Evolutionary conservation across 495 filamentous ascomycete species (phyloP).

Genomic region (Friedmanniomyces simplex): DNA sequence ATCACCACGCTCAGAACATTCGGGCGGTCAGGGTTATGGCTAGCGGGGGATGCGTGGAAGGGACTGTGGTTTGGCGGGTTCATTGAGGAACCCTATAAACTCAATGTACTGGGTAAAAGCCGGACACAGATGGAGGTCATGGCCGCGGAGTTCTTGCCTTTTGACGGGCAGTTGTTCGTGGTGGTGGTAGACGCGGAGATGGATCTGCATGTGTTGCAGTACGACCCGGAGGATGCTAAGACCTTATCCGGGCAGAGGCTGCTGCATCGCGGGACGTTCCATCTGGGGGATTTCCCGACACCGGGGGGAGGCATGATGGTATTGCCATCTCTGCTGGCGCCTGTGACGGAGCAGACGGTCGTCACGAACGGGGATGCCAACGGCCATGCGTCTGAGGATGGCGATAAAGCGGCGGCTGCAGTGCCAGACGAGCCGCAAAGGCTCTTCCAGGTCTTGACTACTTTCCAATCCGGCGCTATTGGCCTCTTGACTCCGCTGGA

Average conservation of each 20-base stretch:
- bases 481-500: slow-evolving; percentile 66
- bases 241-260: slow-evolving; percentile 80
- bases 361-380: slow-evolving; percentile 28
- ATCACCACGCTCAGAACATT: slow-evolving; percentile 73
- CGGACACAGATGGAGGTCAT: slow-evolving; percentile 63
- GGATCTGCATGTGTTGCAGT: slow-evolving; percentile 80
- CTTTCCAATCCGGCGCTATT: slow-evolving; percentile 62
- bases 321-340: slow-evolving; percentile 49
- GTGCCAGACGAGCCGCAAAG: slow-evolving; percentile 19
- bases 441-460: slow-evolving; percentile 57
- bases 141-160: slow-evolving; percentile 78
- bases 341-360: slow-evolving; percentile 15
- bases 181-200: slow-evolving; percentile 75
- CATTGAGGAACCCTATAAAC: slow-evolving; percentile 77
- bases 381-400: slow-evolving; percentile 27
- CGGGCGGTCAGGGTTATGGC: slow-evolving; percentile 66
- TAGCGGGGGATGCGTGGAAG: slow-evolving; percentile 82
- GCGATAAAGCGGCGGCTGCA: slow-evolving; percentile 35
- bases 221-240: slow-evolving; percentile 94
- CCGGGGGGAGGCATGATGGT: slow-evolving; percentile 47
- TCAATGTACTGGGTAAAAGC: slow-evolving; percentile 87
- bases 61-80: slow-evolving; percentile 93
- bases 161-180: slow-evolving; percentile 71
- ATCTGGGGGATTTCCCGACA: slow-evolving; percentile 66
- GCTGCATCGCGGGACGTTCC: slow-evolving; percentile 76